A percentile compares a stretch with the other conserved stretches of the same genome.
phyloP scores from a whole-genome alignment of 129 eudicot species.

The Pittosporum tobira region DNA sequence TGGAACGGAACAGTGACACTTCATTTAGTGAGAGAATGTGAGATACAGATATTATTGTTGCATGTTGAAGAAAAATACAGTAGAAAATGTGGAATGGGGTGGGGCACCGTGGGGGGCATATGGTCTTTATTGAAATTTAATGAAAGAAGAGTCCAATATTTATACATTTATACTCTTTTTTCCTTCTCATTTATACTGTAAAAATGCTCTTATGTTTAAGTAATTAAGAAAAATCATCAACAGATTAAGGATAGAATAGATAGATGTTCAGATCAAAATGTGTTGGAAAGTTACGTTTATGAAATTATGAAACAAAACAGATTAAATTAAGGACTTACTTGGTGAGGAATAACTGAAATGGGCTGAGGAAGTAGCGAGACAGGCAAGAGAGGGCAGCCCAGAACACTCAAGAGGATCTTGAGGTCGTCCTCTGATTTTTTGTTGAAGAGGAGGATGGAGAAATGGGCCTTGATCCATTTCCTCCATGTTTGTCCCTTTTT shows the following conservation, averaged over 20 bases:
- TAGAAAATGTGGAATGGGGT: too few species aligned
- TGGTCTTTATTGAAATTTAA: not conserved
- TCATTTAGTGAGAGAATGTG: too few species aligned
- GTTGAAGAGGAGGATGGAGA: constrained; percentile 37
- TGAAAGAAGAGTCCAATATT: not conserved
- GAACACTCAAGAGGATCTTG: constrained; percentile 74
- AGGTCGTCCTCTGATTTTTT: constrained; percentile 64
- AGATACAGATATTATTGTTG: too few species aligned
- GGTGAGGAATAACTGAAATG: constrained; percentile 10
- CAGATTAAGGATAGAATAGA: not conserved
- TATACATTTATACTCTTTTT: too few species aligned
- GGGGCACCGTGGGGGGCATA: too few species aligned
- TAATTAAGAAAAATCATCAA: not conserved
- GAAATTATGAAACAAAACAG: not conserved
- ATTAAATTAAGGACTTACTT: constrained; percentile 32
- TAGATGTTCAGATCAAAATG: not conserved
- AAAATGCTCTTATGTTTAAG: not conserved
- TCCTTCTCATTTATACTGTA: not conserved
- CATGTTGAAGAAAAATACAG: too few species aligned
- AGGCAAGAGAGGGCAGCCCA: constrained; percentile 94
- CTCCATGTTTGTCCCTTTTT: constrained; percentile 51
- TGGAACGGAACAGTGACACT: too few species aligned
- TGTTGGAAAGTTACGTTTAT: not conserved
- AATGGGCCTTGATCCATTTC: constrained; percentile 57
- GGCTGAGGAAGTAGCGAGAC: constrained; percentile 42